Evolutionary conservation across 768 basidiomycete species (phyloP).

Genomic region (Boletus rubropictus): DNA sequence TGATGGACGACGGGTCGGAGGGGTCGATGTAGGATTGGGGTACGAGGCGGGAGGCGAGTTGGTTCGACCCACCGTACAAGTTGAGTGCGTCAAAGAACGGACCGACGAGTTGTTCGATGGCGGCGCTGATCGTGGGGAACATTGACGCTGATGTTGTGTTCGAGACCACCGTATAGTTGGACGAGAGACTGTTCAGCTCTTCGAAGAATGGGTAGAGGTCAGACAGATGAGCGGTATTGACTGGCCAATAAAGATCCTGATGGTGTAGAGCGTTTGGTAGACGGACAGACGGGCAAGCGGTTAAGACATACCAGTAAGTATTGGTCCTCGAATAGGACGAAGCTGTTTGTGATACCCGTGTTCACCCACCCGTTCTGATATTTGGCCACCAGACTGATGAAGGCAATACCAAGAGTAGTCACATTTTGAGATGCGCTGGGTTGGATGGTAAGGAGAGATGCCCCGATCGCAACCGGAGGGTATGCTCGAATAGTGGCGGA

Average conservation of each 20-base stretch:
- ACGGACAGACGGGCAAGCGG: not conserved
- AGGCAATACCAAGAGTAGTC: slow-evolving; percentile 13
- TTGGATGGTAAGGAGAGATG: slow-evolving; percentile 9
- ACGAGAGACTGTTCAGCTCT: slow-evolving; percentile 11
- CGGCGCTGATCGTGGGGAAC: slow-evolving; percentile 14
- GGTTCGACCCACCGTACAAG: slow-evolving; percentile 13
- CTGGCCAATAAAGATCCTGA: slow-evolving; percentile 17
- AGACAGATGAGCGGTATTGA: not conserved
- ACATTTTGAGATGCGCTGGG: slow-evolving; percentile 9
- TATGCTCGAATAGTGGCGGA: slow-evolving; percentile 15
- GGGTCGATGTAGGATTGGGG: slow-evolving; percentile 15
- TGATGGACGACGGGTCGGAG: slow-evolving; percentile 5
- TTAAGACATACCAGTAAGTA: slow-evolving; percentile 15
- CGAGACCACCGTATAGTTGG: slow-evolving; percentile 11
- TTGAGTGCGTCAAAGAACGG: slow-evolving; percentile 10
- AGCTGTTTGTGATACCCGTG: slow-evolving; percentile 8
- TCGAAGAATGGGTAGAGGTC: slow-evolving; percentile 16
- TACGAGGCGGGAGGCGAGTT: slow-evolving; percentile 18
- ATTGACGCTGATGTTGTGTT: slow-evolving; percentile 11
- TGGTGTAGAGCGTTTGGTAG: not conserved
- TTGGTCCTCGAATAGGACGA: not conserved
- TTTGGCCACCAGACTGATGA: slow-evolving; percentile 16
- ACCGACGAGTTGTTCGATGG: slow-evolving; percentile 2
- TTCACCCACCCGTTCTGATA: slow-evolving; percentile 14
- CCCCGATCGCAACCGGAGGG: slow-evolving; percentile 9